Percentiles rank a stretch among this genome's conserved stretches.
Conservation (phyloP, 2,329 filamentous ascomycete species). For the Sclerotinia borealis region DNA sequence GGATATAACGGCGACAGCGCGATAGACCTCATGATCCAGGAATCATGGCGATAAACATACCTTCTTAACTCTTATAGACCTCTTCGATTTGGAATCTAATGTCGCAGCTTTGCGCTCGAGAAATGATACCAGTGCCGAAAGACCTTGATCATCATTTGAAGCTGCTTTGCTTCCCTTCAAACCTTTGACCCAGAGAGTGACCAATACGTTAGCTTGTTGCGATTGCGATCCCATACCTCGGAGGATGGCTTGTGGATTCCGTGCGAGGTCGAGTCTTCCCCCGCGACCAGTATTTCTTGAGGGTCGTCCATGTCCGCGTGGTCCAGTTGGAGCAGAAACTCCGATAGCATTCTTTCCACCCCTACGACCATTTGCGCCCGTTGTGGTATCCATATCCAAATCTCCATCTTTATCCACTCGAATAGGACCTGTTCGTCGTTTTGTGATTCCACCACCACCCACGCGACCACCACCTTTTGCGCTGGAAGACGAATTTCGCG, state of each 20-base stretch:
- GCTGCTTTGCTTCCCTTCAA: conserved; percentile 64
- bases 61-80: conserved; percentile 63
- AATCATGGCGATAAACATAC: conserved; percentile 56
- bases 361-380: conserved; percentile 25
- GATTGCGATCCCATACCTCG: conserved; percentile 35
- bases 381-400: conserved; percentile 48
- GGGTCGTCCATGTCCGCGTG: conserved; percentile 23
- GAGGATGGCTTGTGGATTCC: conserved; percentile 31
- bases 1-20: conserved; percentile 35
- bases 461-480: conserved; percentile 32
- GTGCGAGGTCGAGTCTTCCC: conserved; percentile 28
- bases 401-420: conserved; percentile 56
- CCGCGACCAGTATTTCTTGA: conserved; percentile 31
- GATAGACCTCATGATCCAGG: conserved; percentile 34
- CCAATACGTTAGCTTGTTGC: conserved; percentile 27
- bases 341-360: conserved; percentile 26
- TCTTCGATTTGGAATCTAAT: conserved; percentile 40
- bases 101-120: conserved; percentile 63
- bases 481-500: conserved; percentile 23
- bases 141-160: conserved; percentile 59
- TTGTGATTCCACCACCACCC: conserved; percentile 42
- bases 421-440: conserved; percentile 36
- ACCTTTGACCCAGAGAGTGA: conserved; percentile 46
- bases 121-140: conserved; percentile 59
- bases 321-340: conserved; percentile 13